Percentiles rank a stretch among this genome's conserved stretches.
phyloP scores from a whole-genome alignment of 106 monocot species.

The Dactylorhiza incarnata region DNA sequence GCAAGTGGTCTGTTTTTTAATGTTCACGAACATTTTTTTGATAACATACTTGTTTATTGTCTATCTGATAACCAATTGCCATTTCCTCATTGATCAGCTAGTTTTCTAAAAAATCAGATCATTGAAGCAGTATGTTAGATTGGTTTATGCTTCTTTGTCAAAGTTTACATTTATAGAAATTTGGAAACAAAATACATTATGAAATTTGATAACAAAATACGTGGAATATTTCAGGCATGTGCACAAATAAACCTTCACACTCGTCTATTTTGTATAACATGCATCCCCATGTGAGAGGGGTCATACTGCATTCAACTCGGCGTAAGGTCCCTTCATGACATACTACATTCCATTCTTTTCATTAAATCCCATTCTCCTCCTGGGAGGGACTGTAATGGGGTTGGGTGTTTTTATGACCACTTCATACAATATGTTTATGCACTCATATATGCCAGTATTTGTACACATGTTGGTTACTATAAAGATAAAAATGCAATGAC shows the following conservation, averaged over 20 bases:
- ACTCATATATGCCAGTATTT: background rate
- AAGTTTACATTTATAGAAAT: background rate
- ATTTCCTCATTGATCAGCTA: background rate
- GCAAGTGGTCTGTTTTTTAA: background rate
- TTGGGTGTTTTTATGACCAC: background rate
- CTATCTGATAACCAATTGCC: background rate
- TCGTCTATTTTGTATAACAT: background rate
- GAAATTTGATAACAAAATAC: background rate
- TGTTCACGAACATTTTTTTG: background rate
- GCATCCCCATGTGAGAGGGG: background rate
- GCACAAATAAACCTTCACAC: no score
- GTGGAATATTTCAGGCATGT: no score
- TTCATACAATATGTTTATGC: background rate
- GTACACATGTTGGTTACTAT: background rate
- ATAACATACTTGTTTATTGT: background rate
- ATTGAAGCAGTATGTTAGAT: background rate
- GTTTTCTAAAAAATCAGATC: background rate
- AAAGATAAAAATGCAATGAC: background rate
- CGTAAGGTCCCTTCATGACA: background rate
- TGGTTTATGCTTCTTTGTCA: background rate
- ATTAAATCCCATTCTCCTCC: background rate
- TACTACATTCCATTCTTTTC: background rate
- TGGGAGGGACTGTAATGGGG: background rate
- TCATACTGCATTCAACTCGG: background rate
- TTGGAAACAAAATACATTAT: background rate